Evolutionary conservation across 306 rosid species (phyloP).

Genomic region (Alnus glutinosa): DNA sequence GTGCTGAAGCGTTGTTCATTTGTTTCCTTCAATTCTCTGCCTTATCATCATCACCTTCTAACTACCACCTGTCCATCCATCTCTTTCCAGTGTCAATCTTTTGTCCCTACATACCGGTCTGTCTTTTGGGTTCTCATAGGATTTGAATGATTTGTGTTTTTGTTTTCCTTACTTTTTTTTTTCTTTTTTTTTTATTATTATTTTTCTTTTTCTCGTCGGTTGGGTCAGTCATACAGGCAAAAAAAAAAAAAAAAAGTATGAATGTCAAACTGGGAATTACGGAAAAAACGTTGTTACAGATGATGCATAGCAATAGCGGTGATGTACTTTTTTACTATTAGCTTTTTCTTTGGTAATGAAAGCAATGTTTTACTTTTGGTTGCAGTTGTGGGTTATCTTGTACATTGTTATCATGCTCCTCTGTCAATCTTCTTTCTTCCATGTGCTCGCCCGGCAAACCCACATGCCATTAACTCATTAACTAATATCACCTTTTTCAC

Average conservation of each 20-base stretch:
- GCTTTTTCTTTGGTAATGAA: constrained; percentile 50
- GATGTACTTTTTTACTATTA: constrained; percentile 42
- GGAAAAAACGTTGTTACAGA: constrained; percentile 50
- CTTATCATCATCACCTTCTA: constrained; percentile 31
- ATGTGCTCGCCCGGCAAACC: constrained; percentile 40
- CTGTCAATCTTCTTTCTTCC: constrained; percentile 42
- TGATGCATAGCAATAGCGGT: constrained; percentile 48
- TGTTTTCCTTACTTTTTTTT: not conserved
- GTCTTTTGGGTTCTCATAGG: constrained; percentile 56
- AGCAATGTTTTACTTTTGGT: constrained; percentile 51
- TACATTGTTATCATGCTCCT: constrained; percentile 26
- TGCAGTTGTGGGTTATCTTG: constrained; percentile 41
- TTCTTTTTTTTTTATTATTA: constrained; percentile 7
- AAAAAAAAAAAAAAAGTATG: constrained; percentile 30
- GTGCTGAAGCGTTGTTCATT: constrained; percentile 87
- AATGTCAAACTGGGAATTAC: constrained; percentile 61
- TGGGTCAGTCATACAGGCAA: constrained; percentile 62
- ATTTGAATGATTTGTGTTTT: constrained; percentile 52
- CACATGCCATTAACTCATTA: constrained; percentile 42
- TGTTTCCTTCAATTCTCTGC: constrained; percentile 8
- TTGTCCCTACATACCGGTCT: constrained; percentile 49
- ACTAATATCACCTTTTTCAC: constrained; percentile 49
- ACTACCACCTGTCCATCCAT: constrained; percentile 44
- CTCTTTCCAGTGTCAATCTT: constrained; percentile 40
- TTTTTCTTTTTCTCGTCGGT: constrained; percentile 27